These are phyloP conservation scores for Pseudozyma hubeiensis DNA, from an alignment of 1,284 basidiomycete species.

Conservation along the genomic window DNA sequence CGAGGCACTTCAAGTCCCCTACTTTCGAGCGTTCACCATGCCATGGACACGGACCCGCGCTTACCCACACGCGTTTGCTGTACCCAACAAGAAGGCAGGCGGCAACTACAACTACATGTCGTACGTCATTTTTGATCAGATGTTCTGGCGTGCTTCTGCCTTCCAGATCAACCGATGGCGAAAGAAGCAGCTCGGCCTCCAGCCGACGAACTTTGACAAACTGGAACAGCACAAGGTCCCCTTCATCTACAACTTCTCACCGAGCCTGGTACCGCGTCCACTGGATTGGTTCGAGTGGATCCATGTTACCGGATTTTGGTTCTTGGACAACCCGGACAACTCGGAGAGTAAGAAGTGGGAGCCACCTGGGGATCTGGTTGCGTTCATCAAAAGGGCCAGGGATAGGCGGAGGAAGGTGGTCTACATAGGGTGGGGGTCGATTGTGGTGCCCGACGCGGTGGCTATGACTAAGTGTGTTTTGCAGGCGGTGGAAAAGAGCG, in stretches of 20 bases:
- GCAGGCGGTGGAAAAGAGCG: slow-evolving; percentile 82
- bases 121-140: slow-evolving; percentile 94
- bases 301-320: slow-evolving; percentile 78
- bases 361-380: slow-evolving; percentile 80
- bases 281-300: slow-evolving; percentile 98
- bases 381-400: slow-evolving; percentile 84
- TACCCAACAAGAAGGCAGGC: slow-evolving; percentile 87
- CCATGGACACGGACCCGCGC: slow-evolving; percentile 82
- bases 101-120: slow-evolving; percentile 98
- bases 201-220: slow-evolving; percentile 85
- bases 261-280: slow-evolving; percentile 76
- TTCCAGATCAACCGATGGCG: slow-evolving; percentile 96
- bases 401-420: slow-evolving; percentile 85
- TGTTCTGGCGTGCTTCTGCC: slow-evolving; percentile 89
- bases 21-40: slow-evolving; percentile 89
- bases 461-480: slow-evolving; percentile 90
- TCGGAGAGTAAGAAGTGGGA: slow-evolving; percentile 82
- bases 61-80: slow-evolving; percentile 97
- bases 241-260: slow-evolving; percentile 97
- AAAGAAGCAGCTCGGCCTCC: slow-evolving; percentile 79
- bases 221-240: slow-evolving; percentile 96
- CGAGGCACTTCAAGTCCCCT: slow-evolving; percentile 90
- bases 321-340: slow-evolving; percentile 79
- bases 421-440: slow-evolving; percentile 98
- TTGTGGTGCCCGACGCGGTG: slow-evolving; percentile 93